Evolutionary conservation across 2,329 filamentous ascomycete genomes (phyloP), one percentile per base, ranked within the genome.

Genomic region (Thelonectria blattea): DNA sequence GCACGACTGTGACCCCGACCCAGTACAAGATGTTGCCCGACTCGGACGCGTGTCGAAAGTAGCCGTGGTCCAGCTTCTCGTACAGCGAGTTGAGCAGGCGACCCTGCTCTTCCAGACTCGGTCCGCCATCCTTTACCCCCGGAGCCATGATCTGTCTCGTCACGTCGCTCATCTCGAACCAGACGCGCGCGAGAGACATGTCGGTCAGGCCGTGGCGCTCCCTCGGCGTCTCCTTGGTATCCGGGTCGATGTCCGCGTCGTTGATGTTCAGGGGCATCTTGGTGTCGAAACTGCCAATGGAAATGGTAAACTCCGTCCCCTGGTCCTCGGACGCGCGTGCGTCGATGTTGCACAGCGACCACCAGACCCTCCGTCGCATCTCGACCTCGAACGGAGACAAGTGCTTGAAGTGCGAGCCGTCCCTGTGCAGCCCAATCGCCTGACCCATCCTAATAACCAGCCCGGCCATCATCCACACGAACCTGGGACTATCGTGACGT

Each of bases 381-480:
- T 90, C 86, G 7, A 83, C 79, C 48, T 90, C 84, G 57, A 87
- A 89, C 0, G 85, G 83, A 0, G 80, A 80, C 1, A 90, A 68
- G 12, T 83, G 80, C 1, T 68, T 76, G 68, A 82, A 82, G 52
- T 80, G 74, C 3, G 76, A 77, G 14, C 83, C 83, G 45, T 90
- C 88, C n/a, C 83, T 78, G 56, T 87, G 84, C 34, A 87, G 74
- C 1, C 84, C 83, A 22, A 87, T 75, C 10, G 81, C 79, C 32
- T 84, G 81, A 14, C 78, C 82, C 69, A 86, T 83, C 6, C 83
- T 77, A 17, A 87, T 82, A n/a, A 83, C 81, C 1, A 89, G 78
- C 0, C 87, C 88, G 0, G 85, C 87, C 64, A 91, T 76, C 41
- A 86, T 85, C 86, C 88, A 90, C 5, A 85, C 80, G 3, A 86